Evolutionary conservation across 2,329 filamentous ascomycete species (phyloP), one percentile per base, ranked within the genome.

Genomic region (Pestalotiopsis fici): DNA sequence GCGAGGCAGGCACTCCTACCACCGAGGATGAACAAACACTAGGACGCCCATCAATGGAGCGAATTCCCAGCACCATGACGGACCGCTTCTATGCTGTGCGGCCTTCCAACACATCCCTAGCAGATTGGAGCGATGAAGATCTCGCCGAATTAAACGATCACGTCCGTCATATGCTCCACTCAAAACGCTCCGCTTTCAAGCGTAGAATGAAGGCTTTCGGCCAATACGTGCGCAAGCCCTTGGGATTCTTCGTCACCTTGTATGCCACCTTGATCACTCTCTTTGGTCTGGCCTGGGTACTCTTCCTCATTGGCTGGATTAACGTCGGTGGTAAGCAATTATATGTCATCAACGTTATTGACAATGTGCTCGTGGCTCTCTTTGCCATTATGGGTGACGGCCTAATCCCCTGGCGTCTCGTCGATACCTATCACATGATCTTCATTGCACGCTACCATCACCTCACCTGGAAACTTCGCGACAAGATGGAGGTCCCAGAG

Each of bases 261-360:
- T 97, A 97, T 78, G 93, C 93, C 9, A 90, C 87, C 1, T 83
- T 95, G 23, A 95, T 97, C 72, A 96, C 93, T 0, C 83, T 95
- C 0, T 97, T 97, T 73, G 93, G 93, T 74, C 84, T 95, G 13
- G 92, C 92, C 0, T 97, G 93, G 94, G 93, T 97, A 1, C 86
- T 97, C n/a, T 96, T 95, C 80, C 83, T 97, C 65, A 97, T 97
- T 76, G 93, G 91, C 60, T 97, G 93, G 93, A 93, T 96, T 75
- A 94, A 94, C 70, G 91, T 95, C 23, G 93, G 92, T 23, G 87
- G 88, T 35, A 84, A 86, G 72, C 91, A 95, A 76, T 81, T 88
- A 3, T 95, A 93, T 70, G 78, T 87, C 47, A 88, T 92, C 72
- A 89, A 93, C 69, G 79, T 93, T 61, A 92, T 93, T 70, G 91